Conservation (phyloP, 495 filamentous ascomycete genomes). For the Sordaria brevicollis region DNA sequence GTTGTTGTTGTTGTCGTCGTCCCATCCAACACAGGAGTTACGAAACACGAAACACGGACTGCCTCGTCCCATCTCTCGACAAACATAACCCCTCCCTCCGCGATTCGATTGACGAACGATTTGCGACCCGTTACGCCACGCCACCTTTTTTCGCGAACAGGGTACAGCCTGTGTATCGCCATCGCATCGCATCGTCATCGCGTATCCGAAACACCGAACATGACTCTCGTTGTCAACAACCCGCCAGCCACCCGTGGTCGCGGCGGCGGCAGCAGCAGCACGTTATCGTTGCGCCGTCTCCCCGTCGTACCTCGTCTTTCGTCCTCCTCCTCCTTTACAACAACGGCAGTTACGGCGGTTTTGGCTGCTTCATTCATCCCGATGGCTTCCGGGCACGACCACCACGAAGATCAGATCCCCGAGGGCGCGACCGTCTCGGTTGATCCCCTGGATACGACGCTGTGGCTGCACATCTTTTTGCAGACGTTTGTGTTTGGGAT, state of each 20-base stretch:
- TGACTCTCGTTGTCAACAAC: constrained; percentile 7
- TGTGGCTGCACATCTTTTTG: constrained; percentile 93
- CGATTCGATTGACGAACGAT: neutral
- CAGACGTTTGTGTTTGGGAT: constrained; percentile 82
- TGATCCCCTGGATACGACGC: constrained; percentile 78
- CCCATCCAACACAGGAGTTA: no score
- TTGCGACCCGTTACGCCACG: neutral
- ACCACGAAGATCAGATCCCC: constrained; percentile 61
- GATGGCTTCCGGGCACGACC: constrained; percentile 56
- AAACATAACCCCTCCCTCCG: neutral
- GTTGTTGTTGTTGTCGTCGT: neutral
- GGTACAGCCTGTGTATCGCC: neutral
- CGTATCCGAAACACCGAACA: constrained; percentile 9
- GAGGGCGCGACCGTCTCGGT: constrained; percentile 65
- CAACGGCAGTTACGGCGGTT: constrained; percentile 3
- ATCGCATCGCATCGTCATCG: no score
- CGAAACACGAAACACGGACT: neutral
- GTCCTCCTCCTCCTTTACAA: neutral
- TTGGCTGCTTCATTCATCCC: constrained; percentile 20
- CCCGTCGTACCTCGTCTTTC: constrained; percentile 7
- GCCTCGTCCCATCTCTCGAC: neutral
- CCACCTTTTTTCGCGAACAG: neutral
- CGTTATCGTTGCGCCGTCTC: neutral
- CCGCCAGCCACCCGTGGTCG: neutral
- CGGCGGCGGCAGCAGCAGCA: neutral